phyloP scores from a whole-genome alignment of 352 stramenopile genomes.

The Poterioochromonas sp. region DNA sequence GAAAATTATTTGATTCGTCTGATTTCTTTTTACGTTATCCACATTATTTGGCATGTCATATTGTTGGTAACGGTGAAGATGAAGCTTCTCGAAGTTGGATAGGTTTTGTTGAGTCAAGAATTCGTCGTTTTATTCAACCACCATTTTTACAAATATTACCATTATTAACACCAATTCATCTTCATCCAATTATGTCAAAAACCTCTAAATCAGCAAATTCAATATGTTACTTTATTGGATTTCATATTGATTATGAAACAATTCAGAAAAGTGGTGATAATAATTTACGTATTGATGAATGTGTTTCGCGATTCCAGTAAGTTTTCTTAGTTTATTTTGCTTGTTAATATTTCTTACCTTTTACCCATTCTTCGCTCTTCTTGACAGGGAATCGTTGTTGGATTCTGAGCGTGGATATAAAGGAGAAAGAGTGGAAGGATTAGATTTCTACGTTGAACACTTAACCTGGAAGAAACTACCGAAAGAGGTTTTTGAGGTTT shows the following conservation, averaged over 20 bases:
- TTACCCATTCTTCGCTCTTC: not conserved
- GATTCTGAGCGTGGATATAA: not conserved
- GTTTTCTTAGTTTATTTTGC: not conserved
- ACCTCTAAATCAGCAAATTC: constrained; percentile 16
- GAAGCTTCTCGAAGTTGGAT: constrained; percentile 7
- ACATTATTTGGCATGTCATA: constrained; percentile 27
- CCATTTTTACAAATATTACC: not conserved
- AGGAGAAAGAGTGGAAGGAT: not conserved
- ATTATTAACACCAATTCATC: constrained; percentile 1
- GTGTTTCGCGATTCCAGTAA: not conserved
- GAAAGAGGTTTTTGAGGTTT: constrained; percentile 4
- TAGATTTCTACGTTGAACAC: constrained; percentile 26
- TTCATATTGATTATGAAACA: not conserved
- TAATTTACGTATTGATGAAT: not conserved
- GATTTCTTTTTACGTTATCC: constrained; percentile 24
- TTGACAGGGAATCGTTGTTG: not conserved
- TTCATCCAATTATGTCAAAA: not conserved
- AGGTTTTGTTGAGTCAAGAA: constrained; percentile 18
- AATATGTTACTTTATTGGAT: constrained; percentile 27
- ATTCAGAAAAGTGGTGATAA: not conserved
- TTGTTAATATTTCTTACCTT: not conserved
- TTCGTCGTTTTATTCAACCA: not conserved
- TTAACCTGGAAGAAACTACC: constrained; percentile 17
- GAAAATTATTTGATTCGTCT: not conserved
- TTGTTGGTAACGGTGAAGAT: constrained; percentile 7